Evolutionary conservation across 176 grass and related monocot species (phyloP), one percentile per base, ranked within the genome.

Genomic region (Canna indica): DNA sequence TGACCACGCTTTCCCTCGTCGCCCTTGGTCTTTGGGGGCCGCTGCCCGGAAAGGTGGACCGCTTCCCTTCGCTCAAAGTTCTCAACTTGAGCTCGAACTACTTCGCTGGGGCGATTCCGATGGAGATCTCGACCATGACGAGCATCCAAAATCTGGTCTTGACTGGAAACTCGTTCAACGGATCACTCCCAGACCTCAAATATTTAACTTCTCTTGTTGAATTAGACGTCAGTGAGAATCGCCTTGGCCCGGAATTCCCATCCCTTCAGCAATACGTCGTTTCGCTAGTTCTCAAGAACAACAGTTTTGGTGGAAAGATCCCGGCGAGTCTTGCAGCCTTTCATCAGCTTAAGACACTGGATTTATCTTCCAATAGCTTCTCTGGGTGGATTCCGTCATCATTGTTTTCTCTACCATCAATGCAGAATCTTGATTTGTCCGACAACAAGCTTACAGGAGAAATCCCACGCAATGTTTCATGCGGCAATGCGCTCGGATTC

Each of bases 81-180:
- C 84, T 97, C 52, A 85, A 97, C 85, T 69, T 93, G 81, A 90
- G 79, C 82, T 59, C 69, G 14, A 97, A 97, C 76, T 83, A 78
- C 89, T 72, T 97, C 66, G 80, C 52, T 53, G n/a, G n/a, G n/a
- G n/a, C n/a, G n/a, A n/a, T n/a, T n/a, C n/a, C n/a, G n/a, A n/a
- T n/a, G n/a, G n/a, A n/a, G n/a, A n/a, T n/a, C n/a, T n/a, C n/a
- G n/a, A n/a, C n/a, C n/a, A n/a, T n/a, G n/a, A n/a, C n/a, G 53
- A 85, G 83, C n/a, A 82, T 97, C 5, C 76, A 84, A 77, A 92
- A 75, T 83, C 81, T 97, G 22, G 76, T 87, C 22, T 80, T 97
- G 27, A 76, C 83, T 3, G 0, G 16, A 25, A 97, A 97, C 77
- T 29, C 13, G 42, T 76, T 97, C 62, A 90, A 89, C 71, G 84